Evolutionary conservation across 352 stramenopile genomes (phyloP).

Genomic region (Phytophthora hibernalis): DNA sequence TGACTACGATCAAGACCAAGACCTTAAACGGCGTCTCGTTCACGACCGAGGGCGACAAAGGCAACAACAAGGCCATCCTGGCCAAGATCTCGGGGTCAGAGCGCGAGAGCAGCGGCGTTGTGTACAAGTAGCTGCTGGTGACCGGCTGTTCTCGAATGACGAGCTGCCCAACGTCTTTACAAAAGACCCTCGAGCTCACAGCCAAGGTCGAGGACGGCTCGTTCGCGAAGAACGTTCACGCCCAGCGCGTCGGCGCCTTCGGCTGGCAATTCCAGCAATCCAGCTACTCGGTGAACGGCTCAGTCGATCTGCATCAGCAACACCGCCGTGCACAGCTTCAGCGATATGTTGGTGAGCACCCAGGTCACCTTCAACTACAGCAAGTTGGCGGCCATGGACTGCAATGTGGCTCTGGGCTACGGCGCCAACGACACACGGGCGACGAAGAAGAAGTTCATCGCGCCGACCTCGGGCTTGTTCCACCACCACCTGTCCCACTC

Average conservation of each 20-base stretch:
- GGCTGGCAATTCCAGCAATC: slow-evolving; percentile 79
- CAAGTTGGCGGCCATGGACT: slow-evolving; percentile 85
- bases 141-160: slow-evolving; percentile 79
- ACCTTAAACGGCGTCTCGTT: slow-evolving; percentile 85
- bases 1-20: slow-evolving; percentile 92
- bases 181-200: slow-evolving; percentile 81
- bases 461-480: slow-evolving; percentile 82
- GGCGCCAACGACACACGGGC: slow-evolving; percentile 72
- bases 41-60: slow-evolving; percentile 87
- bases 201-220: slow-evolving; percentile 87
- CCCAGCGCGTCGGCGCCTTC: slow-evolving; percentile 78
- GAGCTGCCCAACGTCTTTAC: slow-evolving; percentile 86
- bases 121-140: slow-evolving; percentile 91
- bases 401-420: slow-evolving; percentile 87
- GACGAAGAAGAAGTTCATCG: slow-evolving; percentile 91
- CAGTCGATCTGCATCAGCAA: slow-evolving; percentile 70
- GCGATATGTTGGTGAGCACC: slow-evolving; percentile 79
- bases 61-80: slow-evolving; percentile 88
- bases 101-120: slow-evolving; percentile 60
- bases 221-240: slow-evolving; percentile 73
- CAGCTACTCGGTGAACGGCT: slow-evolving; percentile 66
- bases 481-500: slow-evolving; percentile 80
- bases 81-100: slow-evolving; percentile 85
- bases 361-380: slow-evolving; percentile 80
- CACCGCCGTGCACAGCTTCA: slow-evolving; percentile 76